Evolutionary conservation across 1,284 basidiomycete genomes (phyloP), one percentile per base, ranked within the genome.

Genomic region (Microbotryomycetes sp.): DNA sequence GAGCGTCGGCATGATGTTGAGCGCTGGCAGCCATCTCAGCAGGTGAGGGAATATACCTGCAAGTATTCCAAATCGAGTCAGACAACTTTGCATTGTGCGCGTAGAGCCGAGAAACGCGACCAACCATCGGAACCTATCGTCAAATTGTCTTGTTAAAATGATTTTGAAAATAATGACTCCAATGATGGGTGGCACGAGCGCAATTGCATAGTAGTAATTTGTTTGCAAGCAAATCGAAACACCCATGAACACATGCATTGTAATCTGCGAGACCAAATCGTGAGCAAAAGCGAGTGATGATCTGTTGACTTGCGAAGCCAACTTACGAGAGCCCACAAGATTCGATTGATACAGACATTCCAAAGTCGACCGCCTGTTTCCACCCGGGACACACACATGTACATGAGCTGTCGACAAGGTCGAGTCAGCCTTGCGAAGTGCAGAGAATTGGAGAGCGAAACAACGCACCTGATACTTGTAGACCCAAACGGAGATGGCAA

Each of bases 291-390:
- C 14, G 9, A n/a, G 25, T 23, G 26, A n/a, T 46, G 30, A 46
- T 3, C 5, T 14, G 23, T 22, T 16, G 28, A 14, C 6, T 30
- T 28, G 15, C 7, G 46, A 72, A 92, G 88, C 88, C 92, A 91
- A 67, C 94, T 76, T 28, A 92, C 74, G 6, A 87, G 80, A 30
- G 82, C 84, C 53, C 83, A 80, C 25, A 94, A 77, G 25, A 96
- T 77, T 56, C 92, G 85, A 74, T 97, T 97, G 76, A 90, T 81
- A 55, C 88, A 82, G 23, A 92, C 86, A 72, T 94, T 93, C 92
- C 92, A 97, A 68, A 94, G 80, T 12, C 92, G 59, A 29, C 92
- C 92, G 61, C 92, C 92, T 61, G 86, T 89, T 76, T 97, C 92
- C 22, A 91, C 87, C 69, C 85, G 85, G 2, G 91, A 86, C 54